These are phyloP conservation scores for Gossypium thurberi DNA, from an alignment of 345 rosid genomes.

Conservation along the genomic window DNA sequence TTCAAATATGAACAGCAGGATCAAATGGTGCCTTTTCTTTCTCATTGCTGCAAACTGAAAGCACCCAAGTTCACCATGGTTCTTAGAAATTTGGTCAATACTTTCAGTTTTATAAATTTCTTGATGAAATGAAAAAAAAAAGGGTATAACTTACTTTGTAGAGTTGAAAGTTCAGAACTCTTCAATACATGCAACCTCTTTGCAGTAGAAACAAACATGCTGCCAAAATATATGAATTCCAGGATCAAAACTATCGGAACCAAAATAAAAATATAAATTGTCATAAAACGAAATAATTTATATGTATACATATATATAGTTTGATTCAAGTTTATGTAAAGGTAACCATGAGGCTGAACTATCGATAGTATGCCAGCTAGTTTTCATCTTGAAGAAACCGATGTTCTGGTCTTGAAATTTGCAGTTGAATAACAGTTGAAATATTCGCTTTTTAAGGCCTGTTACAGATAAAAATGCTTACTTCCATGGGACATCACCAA, in stretches of 20 bases:
- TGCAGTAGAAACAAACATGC: constrained; percentile 89
- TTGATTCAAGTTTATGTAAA: not conserved
- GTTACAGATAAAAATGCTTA: constrained; percentile 47
- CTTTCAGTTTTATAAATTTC: not conserved
- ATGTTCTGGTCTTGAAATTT: not conserved
- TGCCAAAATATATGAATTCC: constrained; percentile 20
- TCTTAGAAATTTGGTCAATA: constrained; percentile 13
- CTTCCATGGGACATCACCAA: constrained; percentile 99
- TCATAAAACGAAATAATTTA: not conserved
- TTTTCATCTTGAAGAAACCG: not conserved
- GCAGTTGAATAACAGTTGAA: not conserved
- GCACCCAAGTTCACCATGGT: constrained; percentile 5
- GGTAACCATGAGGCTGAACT: not conserved
- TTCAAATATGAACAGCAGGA: constrained; percentile 12
- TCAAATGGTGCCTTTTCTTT: constrained; percentile 19
- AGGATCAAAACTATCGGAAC: not conserved
- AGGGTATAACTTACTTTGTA: not conserved
- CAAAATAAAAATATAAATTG: not conserved
- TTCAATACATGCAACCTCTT: constrained; percentile 85
- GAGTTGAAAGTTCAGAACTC: constrained; percentile 58
- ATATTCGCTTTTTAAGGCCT: not conserved
- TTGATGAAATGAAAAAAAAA: not conserved
- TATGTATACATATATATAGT: not conserved
- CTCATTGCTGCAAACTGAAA: constrained; percentile 22
- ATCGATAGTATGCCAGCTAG: not conserved